Conservation (phyloP, 495 filamentous ascomycete species). For the Aspergillus cavernicola region DNA sequence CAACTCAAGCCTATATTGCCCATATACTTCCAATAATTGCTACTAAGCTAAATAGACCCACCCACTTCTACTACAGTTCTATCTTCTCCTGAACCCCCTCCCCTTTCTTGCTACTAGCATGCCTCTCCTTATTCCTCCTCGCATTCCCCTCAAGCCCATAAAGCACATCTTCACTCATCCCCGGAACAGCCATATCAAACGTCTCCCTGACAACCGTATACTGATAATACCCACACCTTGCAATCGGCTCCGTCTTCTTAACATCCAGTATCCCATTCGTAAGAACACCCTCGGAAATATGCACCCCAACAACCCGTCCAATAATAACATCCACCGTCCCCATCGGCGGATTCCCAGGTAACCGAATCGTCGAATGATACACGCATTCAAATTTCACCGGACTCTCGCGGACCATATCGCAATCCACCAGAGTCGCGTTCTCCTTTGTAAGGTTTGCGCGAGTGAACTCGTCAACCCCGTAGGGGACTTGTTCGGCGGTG, state of each 20-base stretch:
- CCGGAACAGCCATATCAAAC: constrained; percentile 50
- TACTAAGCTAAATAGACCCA: no score
- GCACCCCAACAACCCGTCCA: constrained; percentile 51
- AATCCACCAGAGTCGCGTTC: constrained; percentile 30
- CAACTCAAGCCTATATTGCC: no score
- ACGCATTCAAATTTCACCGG: constrained; percentile 56
- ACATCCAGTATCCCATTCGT: constrained; percentile 51
- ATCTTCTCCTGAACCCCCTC: no score
- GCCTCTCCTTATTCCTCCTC: constrained; percentile 12
- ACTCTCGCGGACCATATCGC: constrained; percentile 48
- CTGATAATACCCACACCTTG: constrained; percentile 57
- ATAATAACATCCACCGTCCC: constrained; percentile 54
- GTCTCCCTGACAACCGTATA: constrained; percentile 49
- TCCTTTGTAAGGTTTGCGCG: constrained; percentile 45
- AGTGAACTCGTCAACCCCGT: constrained; percentile 52
- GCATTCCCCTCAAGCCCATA: constrained; percentile 28
- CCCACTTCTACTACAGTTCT: no score
- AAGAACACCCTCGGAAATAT: constrained; percentile 50
- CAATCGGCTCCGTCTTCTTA: constrained; percentile 52
- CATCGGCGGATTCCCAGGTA: constrained; percentile 52
- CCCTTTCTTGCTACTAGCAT: not conserved
- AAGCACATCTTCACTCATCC: constrained; percentile 31
- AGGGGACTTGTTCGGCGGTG: constrained; percentile 39
- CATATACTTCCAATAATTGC: no score
- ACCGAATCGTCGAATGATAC: constrained; percentile 47